These are phyloP conservation scores for Pichia gijzeniarum DNA, from an alignment of 805 yeast genomes.

Conservation along the genomic window DNA sequence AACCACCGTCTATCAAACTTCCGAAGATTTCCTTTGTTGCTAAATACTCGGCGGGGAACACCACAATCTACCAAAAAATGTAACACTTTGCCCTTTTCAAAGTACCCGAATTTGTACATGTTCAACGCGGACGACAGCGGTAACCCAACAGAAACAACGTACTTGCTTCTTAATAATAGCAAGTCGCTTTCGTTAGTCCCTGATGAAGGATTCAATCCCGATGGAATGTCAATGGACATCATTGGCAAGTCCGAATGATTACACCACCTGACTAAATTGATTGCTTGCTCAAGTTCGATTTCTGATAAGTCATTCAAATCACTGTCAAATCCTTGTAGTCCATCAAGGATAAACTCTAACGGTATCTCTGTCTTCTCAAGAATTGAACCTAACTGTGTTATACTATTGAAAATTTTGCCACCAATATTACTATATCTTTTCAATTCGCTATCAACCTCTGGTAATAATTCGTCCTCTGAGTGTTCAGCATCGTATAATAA, in stretches of 20 bases:
- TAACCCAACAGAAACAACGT: slow-evolving; percentile 65
- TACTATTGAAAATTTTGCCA: slow-evolving; percentile 51
- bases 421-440: slow-evolving; percentile 54
- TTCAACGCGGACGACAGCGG: slow-evolving; percentile 60
- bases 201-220: slow-evolving; percentile 79
- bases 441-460: slow-evolving; percentile 40
- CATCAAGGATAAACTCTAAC: slow-evolving; percentile 74
- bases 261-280: slow-evolving; percentile 58
- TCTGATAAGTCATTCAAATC: slow-evolving; percentile 53
- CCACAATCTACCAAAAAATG: slow-evolving; percentile 69
- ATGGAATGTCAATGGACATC: slow-evolving; percentile 72
- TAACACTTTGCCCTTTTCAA: slow-evolving; percentile 40
- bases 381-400: slow-evolving; percentile 32
- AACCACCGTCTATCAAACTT: slow-evolving; percentile 36
- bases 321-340: slow-evolving; percentile 76
- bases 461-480: slow-evolving; percentile 32
- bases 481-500: slow-evolving; percentile 32
- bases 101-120: slow-evolving; percentile 51
- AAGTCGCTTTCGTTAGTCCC: slow-evolving; percentile 40
- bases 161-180: slow-evolving; percentile 34
- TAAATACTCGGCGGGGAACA: slow-evolving; percentile 51
- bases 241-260: slow-evolving; percentile 42
- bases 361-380: slow-evolving; percentile 52
- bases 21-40: slow-evolving; percentile 35
- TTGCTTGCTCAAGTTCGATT: slow-evolving; percentile 35